Evolutionary conservation across 2,329 filamentous ascomycete species (phyloP).

Genomic region (Fusarium setosum): DNA sequence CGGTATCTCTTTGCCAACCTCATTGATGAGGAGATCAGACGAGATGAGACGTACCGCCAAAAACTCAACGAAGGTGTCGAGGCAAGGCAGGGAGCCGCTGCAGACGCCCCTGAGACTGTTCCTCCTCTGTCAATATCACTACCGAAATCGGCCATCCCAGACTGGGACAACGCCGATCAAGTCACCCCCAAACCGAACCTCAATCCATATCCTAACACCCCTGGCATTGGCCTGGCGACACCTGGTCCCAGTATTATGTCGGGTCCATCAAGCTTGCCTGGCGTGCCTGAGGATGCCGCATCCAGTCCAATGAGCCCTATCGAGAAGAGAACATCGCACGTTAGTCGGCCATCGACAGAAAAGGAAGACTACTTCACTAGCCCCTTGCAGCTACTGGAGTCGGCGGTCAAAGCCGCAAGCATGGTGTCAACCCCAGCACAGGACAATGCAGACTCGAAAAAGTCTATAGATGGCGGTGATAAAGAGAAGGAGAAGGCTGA

Average conservation of each 20-base stretch:
- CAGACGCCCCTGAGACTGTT: slow-evolving; percentile 58
- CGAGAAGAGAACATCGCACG: slow-evolving; percentile 67
- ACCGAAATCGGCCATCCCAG: slow-evolving; percentile 47
- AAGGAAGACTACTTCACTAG: slow-evolving; percentile 83
- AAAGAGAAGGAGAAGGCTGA: slow-evolving; percentile 64
- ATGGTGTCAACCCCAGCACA: slow-evolving; percentile 59
- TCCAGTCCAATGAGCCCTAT: slow-evolving; percentile 57
- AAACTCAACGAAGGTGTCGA: slow-evolving; percentile 73
- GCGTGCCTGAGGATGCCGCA: slow-evolving; percentile 59
- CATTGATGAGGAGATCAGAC: slow-evolving; percentile 88
- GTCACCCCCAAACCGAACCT: slow-evolving; percentile 74
- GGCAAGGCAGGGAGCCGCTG: slow-evolving; percentile 63
- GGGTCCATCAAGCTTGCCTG: slow-evolving; percentile 51
- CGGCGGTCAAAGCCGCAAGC: slow-evolving; percentile 58
- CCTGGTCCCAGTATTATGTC: slow-evolving; percentile 56
- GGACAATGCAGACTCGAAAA: slow-evolving; percentile 60
- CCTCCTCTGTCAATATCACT: slow-evolving; percentile 70
- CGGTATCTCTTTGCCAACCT: slow-evolving; percentile 91
- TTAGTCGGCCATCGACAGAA: slow-evolving; percentile 71
- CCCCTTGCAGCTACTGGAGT: slow-evolving; percentile 61
- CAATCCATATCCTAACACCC: slow-evolving; percentile 72
- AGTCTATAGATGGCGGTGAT: slow-evolving; percentile 59
- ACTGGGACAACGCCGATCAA: slow-evolving; percentile 56
- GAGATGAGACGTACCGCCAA: slow-evolving; percentile 80
- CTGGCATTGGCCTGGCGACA: slow-evolving; percentile 84